Evolutionary conservation across 2,329 filamentous ascomycete species (phyloP), one percentile per base, ranked within the genome.

Genomic region (Stagonosporopsis rhizophila): DNA sequence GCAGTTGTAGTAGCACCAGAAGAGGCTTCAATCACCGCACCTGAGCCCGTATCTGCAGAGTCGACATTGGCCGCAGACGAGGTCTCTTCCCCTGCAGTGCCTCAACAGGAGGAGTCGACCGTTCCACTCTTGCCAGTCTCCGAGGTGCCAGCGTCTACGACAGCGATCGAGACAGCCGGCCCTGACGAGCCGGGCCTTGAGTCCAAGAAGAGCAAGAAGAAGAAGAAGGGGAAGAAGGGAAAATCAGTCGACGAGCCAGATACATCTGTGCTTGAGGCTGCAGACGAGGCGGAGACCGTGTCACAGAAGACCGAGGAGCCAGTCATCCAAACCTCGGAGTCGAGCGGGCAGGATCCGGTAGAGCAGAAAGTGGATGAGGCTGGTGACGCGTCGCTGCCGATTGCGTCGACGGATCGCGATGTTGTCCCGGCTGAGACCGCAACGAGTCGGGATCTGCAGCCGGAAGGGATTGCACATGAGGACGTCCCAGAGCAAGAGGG

Each of bases 201-300:
- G 34, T 64, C 61, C 6, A 68, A 67, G 47, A 68, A 69, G 52
- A 62, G 65, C 41, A 70, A 67, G 58, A 70, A 68, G 56, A 70
- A 68, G 55, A 66, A 69, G 58, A 68, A 68, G 56, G 50, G 54
- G 14, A 69, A 67, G 52, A 71, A 70, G 55, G 49, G 38, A 11
- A 66, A 62, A 37, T 41, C 34, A 1, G 35, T 46, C 17, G 54
- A 57, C 19, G 65, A 65, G 28, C 54, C 30, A 3, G 30, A 15
- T 14, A 15, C 30, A 14, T 14, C 30, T 32, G 30, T 15, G 12
- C 3, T 7, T 32, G 30, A 32, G 30, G 3, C 27, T 11, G 27
- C 27, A 3, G 27, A 11, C 9, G 27, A 30, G 9, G 27, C 27
- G 3, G 3, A 30, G 27, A 30, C 27, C 3, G 27, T 12, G 11